phyloP scores from a whole-genome alignment of 306 rosid genomes.

The Casuarina equisetifolia region DNA sequence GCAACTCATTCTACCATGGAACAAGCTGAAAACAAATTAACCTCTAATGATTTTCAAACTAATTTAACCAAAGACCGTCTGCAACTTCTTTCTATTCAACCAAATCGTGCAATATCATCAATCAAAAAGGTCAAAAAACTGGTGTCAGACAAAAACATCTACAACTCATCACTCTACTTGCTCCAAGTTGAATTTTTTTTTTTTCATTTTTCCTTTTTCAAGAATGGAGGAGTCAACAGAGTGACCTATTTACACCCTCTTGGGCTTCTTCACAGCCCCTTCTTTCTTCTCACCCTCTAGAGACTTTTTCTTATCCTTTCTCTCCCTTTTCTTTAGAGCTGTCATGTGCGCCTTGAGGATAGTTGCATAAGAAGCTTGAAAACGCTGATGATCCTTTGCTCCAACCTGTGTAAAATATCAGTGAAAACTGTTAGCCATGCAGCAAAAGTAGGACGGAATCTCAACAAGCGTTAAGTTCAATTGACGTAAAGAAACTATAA shows the following conservation, averaged over 20 bases:
- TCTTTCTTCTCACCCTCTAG: slow-evolving; percentile 63
- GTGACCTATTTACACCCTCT: slow-evolving; percentile 26
- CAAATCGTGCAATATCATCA: not conserved
- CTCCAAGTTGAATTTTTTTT: not conserved
- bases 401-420: slow-evolving; percentile 71
- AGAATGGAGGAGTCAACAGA: not conserved
- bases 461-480: not conserved
- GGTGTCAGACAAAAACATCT: not conserved
- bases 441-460: not conserved
- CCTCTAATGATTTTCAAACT: not conserved
- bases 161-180: not conserved
- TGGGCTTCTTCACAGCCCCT: slow-evolving; percentile 50
- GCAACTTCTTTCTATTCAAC: not conserved
- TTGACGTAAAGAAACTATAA: not conserved
- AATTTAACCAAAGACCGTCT: not conserved
- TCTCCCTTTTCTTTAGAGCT: slow-evolving; percentile 90
- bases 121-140: not conserved
- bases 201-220: not conserved
- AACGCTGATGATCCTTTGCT: slow-evolving; percentile 87
- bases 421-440: not conserved
- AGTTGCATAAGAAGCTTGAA: slow-evolving; percentile 97
- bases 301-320: slow-evolving; percentile 90
- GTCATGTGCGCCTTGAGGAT: slow-evolving; percentile 97
- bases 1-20: not conserved
- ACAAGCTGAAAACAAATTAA: not conserved